These are phyloP conservation scores for Chaetoceros tenuissimus DNA, from an alignment of 108 stramenopile species.

Conservation along the genomic window DNA sequence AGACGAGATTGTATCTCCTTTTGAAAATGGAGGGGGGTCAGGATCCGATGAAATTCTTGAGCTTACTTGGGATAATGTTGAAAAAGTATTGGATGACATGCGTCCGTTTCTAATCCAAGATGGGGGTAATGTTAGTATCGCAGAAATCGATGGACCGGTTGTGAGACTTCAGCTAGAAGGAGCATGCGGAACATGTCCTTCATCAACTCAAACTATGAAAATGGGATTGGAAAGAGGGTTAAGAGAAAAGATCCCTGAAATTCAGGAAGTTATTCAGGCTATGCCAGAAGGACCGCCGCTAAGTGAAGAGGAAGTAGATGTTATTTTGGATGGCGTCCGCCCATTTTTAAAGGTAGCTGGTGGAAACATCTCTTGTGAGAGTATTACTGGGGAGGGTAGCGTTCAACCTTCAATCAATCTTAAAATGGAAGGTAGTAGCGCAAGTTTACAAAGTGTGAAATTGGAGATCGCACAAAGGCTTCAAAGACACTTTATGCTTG, in stretches of 20 bases:
- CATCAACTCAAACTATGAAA: slow-evolving; percentile 94
- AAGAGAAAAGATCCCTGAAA: slow-evolving; percentile 90
- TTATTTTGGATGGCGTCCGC: slow-evolving; percentile 88
- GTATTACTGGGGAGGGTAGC: slow-evolving; percentile 70
- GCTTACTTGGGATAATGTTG: slow-evolving; percentile 95
- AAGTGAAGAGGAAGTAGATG: slow-evolving; percentile 60
- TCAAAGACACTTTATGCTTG: slow-evolving; percentile 93
- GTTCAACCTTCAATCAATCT: slow-evolving; percentile 80
- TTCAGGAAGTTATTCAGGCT: slow-evolving; percentile 90
- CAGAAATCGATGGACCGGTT: slow-evolving; percentile 94
- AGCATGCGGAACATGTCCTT: slow-evolving; percentile 95
- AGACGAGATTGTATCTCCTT: slow-evolving; percentile 29
- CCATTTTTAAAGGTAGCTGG: slow-evolving; percentile 95
- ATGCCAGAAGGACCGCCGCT: slow-evolving; percentile 89
- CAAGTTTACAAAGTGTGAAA: slow-evolving; percentile 86
- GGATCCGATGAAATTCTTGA: slow-evolving; percentile 58
- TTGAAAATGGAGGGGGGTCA: slow-evolving; percentile 13
- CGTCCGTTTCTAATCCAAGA: slow-evolving; percentile 83
- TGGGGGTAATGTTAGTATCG: slow-evolving; percentile 91
- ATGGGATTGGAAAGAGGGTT: slow-evolving; percentile 95
- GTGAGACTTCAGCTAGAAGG: slow-evolving; percentile 92
- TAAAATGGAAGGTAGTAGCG: slow-evolving; percentile 82
- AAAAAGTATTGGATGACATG: slow-evolving; percentile 92
- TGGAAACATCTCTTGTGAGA: slow-evolving; percentile 66
- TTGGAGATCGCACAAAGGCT: slow-evolving; percentile 93